Conservation (phyloP, 495 filamentous ascomycete species). For the Hypoxylon trugodes region DNA sequence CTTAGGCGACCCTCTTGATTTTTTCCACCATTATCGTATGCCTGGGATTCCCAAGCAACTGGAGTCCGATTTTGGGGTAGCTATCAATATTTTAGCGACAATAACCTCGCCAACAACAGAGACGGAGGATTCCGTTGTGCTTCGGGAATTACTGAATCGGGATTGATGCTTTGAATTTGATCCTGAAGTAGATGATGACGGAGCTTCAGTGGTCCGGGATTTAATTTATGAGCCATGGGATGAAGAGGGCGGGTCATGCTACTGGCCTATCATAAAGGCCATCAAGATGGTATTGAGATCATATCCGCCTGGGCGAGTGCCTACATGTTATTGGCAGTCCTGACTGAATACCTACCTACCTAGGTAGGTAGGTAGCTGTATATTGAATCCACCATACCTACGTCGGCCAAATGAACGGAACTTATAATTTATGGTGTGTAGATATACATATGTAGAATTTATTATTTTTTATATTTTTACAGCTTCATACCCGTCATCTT, state of each 20-base stretch:
- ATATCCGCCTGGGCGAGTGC: background rate
- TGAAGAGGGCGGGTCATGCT: background rate
- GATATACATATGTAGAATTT: conserved; percentile 11
- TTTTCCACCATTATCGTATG: too few species aligned
- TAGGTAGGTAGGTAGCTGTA: too few species aligned
- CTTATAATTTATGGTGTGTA: too few species aligned
- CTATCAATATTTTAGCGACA: too few species aligned
- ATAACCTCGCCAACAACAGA: too few species aligned
- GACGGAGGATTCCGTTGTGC: background rate
- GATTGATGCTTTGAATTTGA: background rate
- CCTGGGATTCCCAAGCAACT: too few species aligned
- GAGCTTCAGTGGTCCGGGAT: background rate
- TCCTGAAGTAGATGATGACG: background rate
- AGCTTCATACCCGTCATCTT: conserved; percentile 96
- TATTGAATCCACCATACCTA: too few species aligned
- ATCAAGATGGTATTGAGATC: background rate
- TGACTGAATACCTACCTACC: too few species aligned
- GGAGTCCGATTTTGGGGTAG: too few species aligned
- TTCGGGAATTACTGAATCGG: background rate
- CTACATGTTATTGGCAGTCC: too few species aligned
- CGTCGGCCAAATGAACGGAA: too few species aligned
- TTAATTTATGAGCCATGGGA: background rate
- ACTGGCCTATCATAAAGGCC: background rate
- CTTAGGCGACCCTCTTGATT: too few species aligned
- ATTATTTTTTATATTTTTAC: conserved; percentile 57